Percentiles rank a stretch among this genome's conserved stretches.
These are phyloP conservation scores for Plasmodium billcollinsi DNA, from an alignment of 169 alveolate species.

Conservation along the genomic window DNA sequence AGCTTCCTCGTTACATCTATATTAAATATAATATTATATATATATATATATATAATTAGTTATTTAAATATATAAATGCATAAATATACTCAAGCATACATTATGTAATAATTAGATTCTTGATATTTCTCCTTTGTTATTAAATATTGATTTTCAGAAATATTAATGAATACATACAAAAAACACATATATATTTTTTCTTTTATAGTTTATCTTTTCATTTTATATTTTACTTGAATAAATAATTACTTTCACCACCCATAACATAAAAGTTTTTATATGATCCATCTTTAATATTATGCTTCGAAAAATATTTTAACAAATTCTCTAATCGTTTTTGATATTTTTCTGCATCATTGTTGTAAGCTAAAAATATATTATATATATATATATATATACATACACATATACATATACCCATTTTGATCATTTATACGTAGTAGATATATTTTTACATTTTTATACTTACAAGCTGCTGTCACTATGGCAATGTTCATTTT, in stretches of 20 bases:
- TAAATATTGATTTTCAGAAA: too few species aligned
- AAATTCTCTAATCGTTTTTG: constrained; percentile 65
- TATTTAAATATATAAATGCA: not conserved
- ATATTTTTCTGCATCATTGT: constrained; percentile 71
- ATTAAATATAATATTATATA: not conserved
- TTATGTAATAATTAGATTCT: not conserved
- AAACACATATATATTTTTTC: not conserved
- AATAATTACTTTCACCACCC: constrained; percentile 77
- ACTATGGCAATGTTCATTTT: constrained; percentile 77
- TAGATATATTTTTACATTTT: not conserved
- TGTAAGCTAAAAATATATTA: constrained; percentile 63
- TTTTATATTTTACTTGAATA: constrained; percentile 52
- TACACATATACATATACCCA: constrained; percentile 4
- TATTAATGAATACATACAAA: too few species aligned
- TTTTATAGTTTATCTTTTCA: not conserved
- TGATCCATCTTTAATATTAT: constrained; percentile 36
- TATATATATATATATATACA: not conserved
- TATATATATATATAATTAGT: too few species aligned
- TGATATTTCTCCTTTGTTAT: not conserved
- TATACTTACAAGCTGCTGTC: constrained; percentile 78
- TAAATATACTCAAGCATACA: too few species aligned
- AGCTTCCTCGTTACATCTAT: constrained; percentile 49
- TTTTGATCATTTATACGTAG: not conserved
- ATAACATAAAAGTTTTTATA: constrained; percentile 64
- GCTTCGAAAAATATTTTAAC: constrained; percentile 40